Base-by-base conservation (phyloP, 2,329 filamentous ascomycete species). In the Penicillium hordei region DNA sequence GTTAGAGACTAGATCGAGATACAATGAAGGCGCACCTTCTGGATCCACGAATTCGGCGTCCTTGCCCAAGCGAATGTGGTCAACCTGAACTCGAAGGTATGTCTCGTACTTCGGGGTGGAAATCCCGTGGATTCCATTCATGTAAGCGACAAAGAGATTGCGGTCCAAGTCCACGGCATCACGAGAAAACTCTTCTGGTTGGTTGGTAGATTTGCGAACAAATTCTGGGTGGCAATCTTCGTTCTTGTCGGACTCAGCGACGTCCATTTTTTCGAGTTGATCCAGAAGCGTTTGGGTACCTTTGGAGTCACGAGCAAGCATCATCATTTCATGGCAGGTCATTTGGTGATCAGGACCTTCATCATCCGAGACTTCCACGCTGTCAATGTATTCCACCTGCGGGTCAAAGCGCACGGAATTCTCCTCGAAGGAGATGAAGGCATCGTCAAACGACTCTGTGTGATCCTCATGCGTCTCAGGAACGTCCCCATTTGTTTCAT, bases 301-400 rank as follows among this genome's bases (percentile, higher is more conserved):
- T 34, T 66, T 63, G 12, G 69, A 70, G 48, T 68, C 62, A 44
- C 66, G 61, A 12, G 73, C 69, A 31, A 72, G 62, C 38, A 70
- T 65, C 68, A 77, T 76, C 62, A 75, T 68, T 61, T 78, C 76
- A 60, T 78, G 76, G 51, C 70, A 70, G 10, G 76, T 78, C 69
- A 76, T 72, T 38, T 70, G 67, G 17, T 58, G 40, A 19, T 63
- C 62, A 13, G 62, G 33, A 12, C 66, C 65, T 13, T 75, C 65
- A 19, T 65, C 62, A n/a, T 70, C 69, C 9, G 66, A 48, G 38
- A 58, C 46, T 31, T 69, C 64, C 21, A 67, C 57, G 1, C 65
- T 65, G 29, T 74, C 74, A 45, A 75, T 74, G 60, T 75, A 76
- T 31, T 66, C 58, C 25, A 76, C 62, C 1, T 72, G 61, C 15